These are phyloP conservation scores for Hypocrella siamensis DNA, from an alignment of 2,329 filamentous ascomycete species.

Conservation along the genomic window DNA sequence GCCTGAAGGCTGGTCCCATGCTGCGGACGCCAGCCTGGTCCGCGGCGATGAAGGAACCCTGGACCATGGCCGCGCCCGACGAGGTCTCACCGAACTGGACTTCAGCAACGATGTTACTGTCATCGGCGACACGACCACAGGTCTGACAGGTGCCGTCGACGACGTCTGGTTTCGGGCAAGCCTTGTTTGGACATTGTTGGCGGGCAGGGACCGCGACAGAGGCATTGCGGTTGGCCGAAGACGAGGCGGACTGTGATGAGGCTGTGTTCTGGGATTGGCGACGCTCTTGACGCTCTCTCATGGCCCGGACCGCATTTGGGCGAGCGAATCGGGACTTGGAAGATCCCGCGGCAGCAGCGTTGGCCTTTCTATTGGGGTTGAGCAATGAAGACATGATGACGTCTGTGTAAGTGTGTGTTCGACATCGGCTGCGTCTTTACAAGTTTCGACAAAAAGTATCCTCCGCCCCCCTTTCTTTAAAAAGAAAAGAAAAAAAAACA, in stretches of 20 bases:
- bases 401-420: not conserved
- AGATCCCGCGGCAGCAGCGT: slow-evolving; percentile 9
- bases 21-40: slow-evolving; percentile 68
- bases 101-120: slow-evolving; percentile 83
- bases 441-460: not conserved
- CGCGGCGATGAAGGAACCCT: slow-evolving; percentile 75
- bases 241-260: slow-evolving; percentile 12
- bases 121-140: slow-evolving; percentile 72
- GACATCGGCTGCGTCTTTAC: not conserved
- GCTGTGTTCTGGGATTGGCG: slow-evolving; percentile 16
- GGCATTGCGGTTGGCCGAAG: slow-evolving; percentile 12
- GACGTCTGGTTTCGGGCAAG: slow-evolving; percentile 44
- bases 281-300: slow-evolving; percentile 34
- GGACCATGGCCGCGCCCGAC: slow-evolving; percentile 73
- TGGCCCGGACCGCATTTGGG: slow-evolving; percentile 32
- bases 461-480: no score
- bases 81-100: slow-evolving; percentile 81
- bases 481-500: no score
- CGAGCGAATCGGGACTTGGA: slow-evolving; percentile 25
- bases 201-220: slow-evolving; percentile 18
- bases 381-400: slow-evolving; percentile 31
- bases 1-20: slow-evolving; percentile 45
- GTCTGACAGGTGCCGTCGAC: slow-evolving; percentile 59
- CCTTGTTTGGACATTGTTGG: slow-evolving; percentile 40
- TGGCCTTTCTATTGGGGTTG: slow-evolving; percentile 21